Conservation (phyloP, 768 basidiomycete genomes). For the Kwoniella pini region DNA sequence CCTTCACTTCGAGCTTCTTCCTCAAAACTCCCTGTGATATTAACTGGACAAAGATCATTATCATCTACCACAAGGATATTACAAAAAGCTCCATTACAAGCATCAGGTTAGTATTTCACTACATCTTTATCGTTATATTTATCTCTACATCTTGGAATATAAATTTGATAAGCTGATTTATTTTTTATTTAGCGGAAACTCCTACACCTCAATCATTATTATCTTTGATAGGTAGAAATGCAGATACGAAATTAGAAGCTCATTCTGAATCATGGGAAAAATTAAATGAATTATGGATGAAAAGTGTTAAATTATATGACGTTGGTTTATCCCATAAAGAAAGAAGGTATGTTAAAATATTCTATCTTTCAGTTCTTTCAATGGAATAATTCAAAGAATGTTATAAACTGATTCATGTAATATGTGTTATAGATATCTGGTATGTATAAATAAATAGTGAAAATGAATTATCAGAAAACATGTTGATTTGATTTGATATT, state of each 20-base stretch:
- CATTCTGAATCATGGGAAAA: slow-evolving; percentile 43
- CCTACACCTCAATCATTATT: slow-evolving; percentile 35
- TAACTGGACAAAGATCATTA: neutral
- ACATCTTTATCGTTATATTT: too few relatives aligned
- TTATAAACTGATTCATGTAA: slow-evolving; percentile 30
- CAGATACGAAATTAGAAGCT: slow-evolving; percentile 33
- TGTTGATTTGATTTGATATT: neutral
- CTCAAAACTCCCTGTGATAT: slow-evolving; percentile 13
- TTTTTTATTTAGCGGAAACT: slow-evolving; percentile 19
- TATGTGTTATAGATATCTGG: slow-evolving; percentile 12
- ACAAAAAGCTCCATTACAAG: slow-evolving; percentile 19
- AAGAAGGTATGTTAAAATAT: slow-evolving; percentile 33
- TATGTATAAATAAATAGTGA: too few relatives aligned
- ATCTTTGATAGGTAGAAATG: slow-evolving; percentile 34
- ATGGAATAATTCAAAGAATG: too few relatives aligned
- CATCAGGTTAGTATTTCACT: slow-evolving; percentile 16
- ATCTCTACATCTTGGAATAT: neutral
- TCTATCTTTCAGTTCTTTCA: neutral
- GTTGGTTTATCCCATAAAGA: slow-evolving; percentile 38
- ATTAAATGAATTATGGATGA: slow-evolving; percentile 36
- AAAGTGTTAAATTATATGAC: slow-evolving; percentile 31
- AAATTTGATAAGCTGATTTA: neutral
- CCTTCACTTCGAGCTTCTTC: slow-evolving; percentile 28
- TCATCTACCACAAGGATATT: slow-evolving; percentile 13
- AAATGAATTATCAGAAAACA: too few relatives aligned